Percentiles rank a stretch among this genome's conserved stretches.
Evolutionary conservation across 2,329 filamentous ascomycete genomes (phyloP).

Genomic region (Alternaria gansuensis): DNA sequence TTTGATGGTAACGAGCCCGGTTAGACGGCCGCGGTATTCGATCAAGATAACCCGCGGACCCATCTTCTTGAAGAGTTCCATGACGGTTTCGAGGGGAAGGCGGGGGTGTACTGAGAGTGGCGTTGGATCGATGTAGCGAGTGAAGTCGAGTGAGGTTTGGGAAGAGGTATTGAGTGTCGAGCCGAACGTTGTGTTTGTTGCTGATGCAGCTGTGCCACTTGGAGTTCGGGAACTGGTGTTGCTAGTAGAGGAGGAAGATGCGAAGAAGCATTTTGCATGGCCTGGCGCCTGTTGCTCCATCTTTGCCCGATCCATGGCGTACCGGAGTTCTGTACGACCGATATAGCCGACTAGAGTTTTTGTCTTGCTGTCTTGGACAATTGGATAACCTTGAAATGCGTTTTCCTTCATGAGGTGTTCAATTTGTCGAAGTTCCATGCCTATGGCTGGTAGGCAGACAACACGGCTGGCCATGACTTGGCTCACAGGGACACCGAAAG

Average conservation of each 20-base stretch:
- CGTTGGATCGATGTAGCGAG: slow-evolving; percentile 85
- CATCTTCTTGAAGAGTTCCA: slow-evolving; percentile 99
- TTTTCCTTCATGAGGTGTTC: slow-evolving; percentile 80
- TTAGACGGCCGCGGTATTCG: slow-evolving; percentile 84
- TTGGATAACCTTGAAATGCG: slow-evolving; percentile 90
- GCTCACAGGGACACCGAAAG: slow-evolving; percentile 92
- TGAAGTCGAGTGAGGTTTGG: slow-evolving; percentile 74
- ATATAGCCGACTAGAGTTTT: slow-evolving; percentile 89
- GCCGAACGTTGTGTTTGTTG: slow-evolving; percentile 64
- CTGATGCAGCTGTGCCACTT: slow-evolving; percentile 11
- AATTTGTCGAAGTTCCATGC: slow-evolving; percentile 77
- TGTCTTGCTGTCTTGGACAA: slow-evolving; percentile 76
- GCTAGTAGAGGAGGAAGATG: slow-evolving; percentile 49
- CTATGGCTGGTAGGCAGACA: slow-evolving; percentile 75
- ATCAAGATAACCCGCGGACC: slow-evolving; percentile 92
- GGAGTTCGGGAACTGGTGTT: slow-evolving; percentile 34
- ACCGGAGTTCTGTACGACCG: slow-evolving; percentile 87
- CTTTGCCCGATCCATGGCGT: slow-evolving; percentile 83
- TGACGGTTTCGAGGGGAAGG: slow-evolving; percentile 91
- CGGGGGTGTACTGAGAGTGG: slow-evolving; percentile 91
- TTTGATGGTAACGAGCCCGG: slow-evolving; percentile 91
- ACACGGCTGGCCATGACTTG: slow-evolving; percentile 85
- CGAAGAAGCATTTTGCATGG: slow-evolving; percentile 77
- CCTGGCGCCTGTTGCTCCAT: slow-evolving; percentile 68
- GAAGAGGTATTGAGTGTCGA: slow-evolving; percentile 65